Base-by-base conservation (phyloP, 371 early-diverging fungal species). In the Mortierella sp. region DNA sequence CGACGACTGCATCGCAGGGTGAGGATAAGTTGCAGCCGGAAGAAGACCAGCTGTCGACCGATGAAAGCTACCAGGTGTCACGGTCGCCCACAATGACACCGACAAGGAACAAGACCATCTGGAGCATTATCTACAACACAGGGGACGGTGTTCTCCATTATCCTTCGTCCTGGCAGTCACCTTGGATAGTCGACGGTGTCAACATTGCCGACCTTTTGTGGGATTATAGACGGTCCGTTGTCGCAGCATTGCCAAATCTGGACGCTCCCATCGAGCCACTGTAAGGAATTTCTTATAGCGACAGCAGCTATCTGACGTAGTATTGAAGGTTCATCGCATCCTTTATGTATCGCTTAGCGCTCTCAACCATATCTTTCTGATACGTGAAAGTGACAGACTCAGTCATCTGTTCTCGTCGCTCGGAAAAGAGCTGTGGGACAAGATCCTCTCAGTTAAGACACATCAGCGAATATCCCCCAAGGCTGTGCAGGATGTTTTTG, bases 181-280 rank as follows among this genome's bases (percentile, higher is more conserved):
- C 54, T 6, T 54, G 43, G 54, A 23, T 27, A 24, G 42, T 54
- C 24, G 54, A 54, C 17, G 54, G 26, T 54, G 27, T 41, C 6
- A 54, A 54, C 42, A 6, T 54, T 41, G 28, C 54, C 17, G 54
- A 54, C 7, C 39, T 54, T 34, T n/a, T 54, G 34, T 54, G 54
- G 28, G 42, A 54, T 39, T 54, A 27, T 54, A 24, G 54, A 54
- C 43, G 42, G 28, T 54, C 54, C 26, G 43, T 54, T 54, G 54
- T 27, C 12, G 15, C 54, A 54, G 54, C 43, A 41, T 17, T 19
- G 27, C 51, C 51, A 51, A 32, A 51, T 30, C 27, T 51, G 51
- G 51, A 51, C 27, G 49, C 51, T 19, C 51, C 51, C 17, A 31
- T 51, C 34, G 51, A 51, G 21, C 21, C 51, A 31, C 27, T 51